These are phyloP conservation scores for Ophiorrhiza pumila DNA, from an alignment of 257 asterid species.

Conservation along the genomic window DNA sequence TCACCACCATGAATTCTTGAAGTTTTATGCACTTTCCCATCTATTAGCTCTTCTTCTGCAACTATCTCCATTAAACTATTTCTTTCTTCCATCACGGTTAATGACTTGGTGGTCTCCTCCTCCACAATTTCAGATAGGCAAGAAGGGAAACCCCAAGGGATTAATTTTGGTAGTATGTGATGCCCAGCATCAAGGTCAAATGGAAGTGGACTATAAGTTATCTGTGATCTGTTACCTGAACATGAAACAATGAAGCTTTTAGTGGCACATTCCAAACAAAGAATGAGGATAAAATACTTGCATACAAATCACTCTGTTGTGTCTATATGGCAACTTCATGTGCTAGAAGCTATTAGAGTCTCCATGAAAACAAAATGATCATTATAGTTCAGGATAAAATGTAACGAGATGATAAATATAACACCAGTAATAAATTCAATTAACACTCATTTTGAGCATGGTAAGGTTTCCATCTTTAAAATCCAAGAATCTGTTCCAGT, in stretches of 20 bases:
- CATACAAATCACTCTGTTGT: background rate
- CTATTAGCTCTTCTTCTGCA: slow-evolving; percentile 32
- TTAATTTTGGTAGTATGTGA: slow-evolving; percentile 58
- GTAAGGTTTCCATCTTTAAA: background rate
- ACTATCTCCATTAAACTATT: slow-evolving; percentile 29
- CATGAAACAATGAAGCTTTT: slow-evolving; percentile 4
- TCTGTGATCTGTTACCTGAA: slow-evolving; percentile 45
- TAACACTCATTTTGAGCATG: background rate
- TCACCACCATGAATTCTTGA: slow-evolving; percentile 22
- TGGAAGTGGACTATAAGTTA: slow-evolving; percentile 48
- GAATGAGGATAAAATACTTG: background rate
- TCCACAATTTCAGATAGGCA: slow-evolving; percentile 76
- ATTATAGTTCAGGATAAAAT: background rate
- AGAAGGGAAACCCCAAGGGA: slow-evolving; percentile 59
- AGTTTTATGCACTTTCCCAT: slow-evolving; percentile 18
- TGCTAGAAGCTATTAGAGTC: background rate
- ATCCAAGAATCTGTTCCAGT: background rate
- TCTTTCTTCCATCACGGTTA: slow-evolving; percentile 46
- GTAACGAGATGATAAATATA: background rate
- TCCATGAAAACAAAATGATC: background rate
- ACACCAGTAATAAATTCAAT: background rate
- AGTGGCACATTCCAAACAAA: background rate
- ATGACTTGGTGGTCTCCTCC: slow-evolving; percentile 64
- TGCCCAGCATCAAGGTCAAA: slow-evolving; percentile 92
- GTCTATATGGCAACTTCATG: background rate